These are phyloP conservation scores for Lachnellula arida DNA, from an alignment of 2,329 filamentous ascomycete genomes.

Conservation along the genomic window DNA sequence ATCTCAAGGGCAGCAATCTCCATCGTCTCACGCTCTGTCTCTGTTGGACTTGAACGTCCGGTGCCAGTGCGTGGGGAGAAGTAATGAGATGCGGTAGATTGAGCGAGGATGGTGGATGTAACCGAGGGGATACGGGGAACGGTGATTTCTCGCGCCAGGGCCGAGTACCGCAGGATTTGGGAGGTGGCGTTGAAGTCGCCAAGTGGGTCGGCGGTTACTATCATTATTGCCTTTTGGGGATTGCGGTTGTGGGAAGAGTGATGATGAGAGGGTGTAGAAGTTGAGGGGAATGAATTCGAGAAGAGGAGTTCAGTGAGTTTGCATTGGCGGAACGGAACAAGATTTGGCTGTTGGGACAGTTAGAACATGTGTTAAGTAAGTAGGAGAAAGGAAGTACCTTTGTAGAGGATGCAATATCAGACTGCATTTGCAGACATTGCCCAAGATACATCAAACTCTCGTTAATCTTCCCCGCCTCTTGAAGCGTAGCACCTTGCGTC, in stretches of 20 bases:
- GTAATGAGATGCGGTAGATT: slow-evolving; percentile 21
- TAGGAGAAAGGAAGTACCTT: slow-evolving; percentile 53
- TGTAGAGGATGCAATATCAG: slow-evolving; percentile 65
- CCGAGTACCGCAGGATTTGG: slow-evolving; percentile 91
- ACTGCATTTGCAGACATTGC: slow-evolving; percentile 94
- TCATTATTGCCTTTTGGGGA: slow-evolving; percentile 89
- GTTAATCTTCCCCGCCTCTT: slow-evolving; percentile 97
- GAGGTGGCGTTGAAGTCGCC: slow-evolving; percentile 97
- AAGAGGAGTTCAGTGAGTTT: slow-evolving; percentile 82
- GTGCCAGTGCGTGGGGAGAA: slow-evolving; percentile 14
- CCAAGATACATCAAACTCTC: slow-evolving; percentile 97
- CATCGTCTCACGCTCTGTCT: slow-evolving; percentile 63
- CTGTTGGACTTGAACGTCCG: slow-evolving; percentile 30
- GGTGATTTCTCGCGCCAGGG: slow-evolving; percentile 86
- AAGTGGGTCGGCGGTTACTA: slow-evolving; percentile 87
- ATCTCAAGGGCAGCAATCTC: slow-evolving; percentile 80
- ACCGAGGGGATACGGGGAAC: slow-evolving; percentile 84
- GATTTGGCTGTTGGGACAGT: slow-evolving; percentile 50
- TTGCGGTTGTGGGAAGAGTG: slow-evolving; percentile 42
- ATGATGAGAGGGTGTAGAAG: slow-evolving; percentile 25
- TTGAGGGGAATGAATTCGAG: slow-evolving; percentile 70
- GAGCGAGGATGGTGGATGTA: slow-evolving; percentile 58
- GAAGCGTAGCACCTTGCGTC: slow-evolving; percentile 86
- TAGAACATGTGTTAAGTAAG: slow-evolving; percentile 3
- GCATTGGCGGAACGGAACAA: slow-evolving; percentile 77